These are phyloP conservation scores for Microcyclospora pomicola DNA, from an alignment of 2,329 filamentous ascomycete genomes.

Conservation along the genomic window DNA sequence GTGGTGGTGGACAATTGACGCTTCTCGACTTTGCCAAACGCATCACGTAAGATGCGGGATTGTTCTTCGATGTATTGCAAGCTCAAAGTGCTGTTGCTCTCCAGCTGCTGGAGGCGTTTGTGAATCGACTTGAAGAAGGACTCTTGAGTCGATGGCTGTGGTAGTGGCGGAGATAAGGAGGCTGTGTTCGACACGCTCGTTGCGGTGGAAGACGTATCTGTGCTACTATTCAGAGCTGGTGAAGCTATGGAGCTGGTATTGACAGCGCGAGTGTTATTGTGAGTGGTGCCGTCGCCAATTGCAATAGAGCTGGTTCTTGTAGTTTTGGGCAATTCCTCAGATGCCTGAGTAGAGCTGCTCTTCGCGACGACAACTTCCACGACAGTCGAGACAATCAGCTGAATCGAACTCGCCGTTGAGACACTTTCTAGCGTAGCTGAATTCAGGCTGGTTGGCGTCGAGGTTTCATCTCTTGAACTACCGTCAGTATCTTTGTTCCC, in stretches of 20 bases:
- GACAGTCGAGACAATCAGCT: no score
- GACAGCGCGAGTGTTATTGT: no score
- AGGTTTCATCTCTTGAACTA: no score
- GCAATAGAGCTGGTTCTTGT: no score
- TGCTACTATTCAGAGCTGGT: neutral
- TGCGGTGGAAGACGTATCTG: constrained; percentile 1
- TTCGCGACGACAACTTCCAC: no score
- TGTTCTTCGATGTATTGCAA: constrained; percentile 96
- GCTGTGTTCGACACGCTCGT: constrained; percentile 6
- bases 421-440: no score
- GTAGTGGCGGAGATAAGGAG: constrained; percentile 26
- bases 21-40: constrained; percentile 74
- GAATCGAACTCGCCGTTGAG: no score
- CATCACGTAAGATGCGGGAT: constrained; percentile 76
- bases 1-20: constrained; percentile 74
- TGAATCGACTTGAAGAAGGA: constrained; percentile 96
- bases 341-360: neutral
- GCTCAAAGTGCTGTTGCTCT: constrained; percentile 83
- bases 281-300: no score
- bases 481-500: no score
- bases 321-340: no score
- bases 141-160: constrained; percentile 75
- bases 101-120: constrained; percentile 80
- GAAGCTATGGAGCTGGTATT: neutral
- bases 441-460: no score